Evolutionary conservation across 176 grass and related monocot genomes (phyloP), one percentile per base, ranked within the genome.

Genomic region (Bolboschoenus planiculmis): DNA sequence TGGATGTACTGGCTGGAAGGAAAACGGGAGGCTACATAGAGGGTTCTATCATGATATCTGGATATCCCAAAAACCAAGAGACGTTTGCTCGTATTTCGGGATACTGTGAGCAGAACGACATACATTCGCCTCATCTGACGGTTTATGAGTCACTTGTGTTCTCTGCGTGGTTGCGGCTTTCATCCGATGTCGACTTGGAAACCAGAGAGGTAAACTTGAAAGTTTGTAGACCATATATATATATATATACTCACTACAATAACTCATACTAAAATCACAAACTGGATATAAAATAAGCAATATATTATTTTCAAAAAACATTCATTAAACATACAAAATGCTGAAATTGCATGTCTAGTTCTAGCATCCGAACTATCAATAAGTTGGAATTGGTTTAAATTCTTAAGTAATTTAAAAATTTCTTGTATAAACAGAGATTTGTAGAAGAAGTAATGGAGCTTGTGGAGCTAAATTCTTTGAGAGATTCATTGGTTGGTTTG

Each of bases 101-200:
- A 82, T 97, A 97, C 50, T 97, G 92, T 84, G 95, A 97, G 54
- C 94, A 97, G 76, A 94, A 97, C 67, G 91, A 97, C 66, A 97
- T 97, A 72, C 94, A 97, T 81, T 97, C 94, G 39, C 94, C 94
- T 71, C 89, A 97, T 74, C 86, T 97, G 36, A 97, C 94, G 31
- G 83, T 94, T 67, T 87, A 90, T 16, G 94, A 97, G 46, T 97
- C 94, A 23, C 88, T 97, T 18, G 23, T 90, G 16, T 97, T 94
- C 85, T 97, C 94, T 87, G 91, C 94, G 63, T 94, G 91, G 91
- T 79, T 97, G 53, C 89, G 94, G 40, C 90, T 97, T 62, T 80
- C 94, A 44, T 50, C 72, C 21, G 89, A 91, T 26, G 78, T 97
- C 3, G 44, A 91, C 75, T 88, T 74, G 34, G 81, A 84, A 54